A percentile compares a stretch with the other conserved stretches of the same genome.
Evolutionary conservation across 352 stramenopile genomes (phyloP).

Genomic region (Peronospora belbahrii): DNA sequence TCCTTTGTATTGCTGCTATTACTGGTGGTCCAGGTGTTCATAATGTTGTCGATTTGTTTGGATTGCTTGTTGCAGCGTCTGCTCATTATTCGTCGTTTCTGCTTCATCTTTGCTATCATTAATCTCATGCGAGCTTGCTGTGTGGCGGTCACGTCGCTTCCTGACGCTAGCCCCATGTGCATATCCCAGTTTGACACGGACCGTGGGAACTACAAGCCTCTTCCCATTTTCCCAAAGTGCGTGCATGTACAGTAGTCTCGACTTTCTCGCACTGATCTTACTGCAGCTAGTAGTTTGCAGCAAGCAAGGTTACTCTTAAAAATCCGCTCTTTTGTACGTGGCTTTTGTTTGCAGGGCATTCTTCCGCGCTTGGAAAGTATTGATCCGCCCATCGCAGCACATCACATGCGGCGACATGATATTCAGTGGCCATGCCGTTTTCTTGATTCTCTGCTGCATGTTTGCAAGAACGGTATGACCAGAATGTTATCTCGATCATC

Average conservation of each 20-base stretch:
- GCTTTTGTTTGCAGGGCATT: constrained; percentile 44
- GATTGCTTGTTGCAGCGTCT: constrained; percentile 37
- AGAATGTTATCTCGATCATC: background rate
- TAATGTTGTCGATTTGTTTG: background rate
- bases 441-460: constrained; percentile 79
- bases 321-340: background rate
- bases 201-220: constrained; percentile 68
- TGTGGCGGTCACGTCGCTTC: constrained; percentile 79
- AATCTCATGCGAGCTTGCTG: constrained; percentile 83
- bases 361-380: constrained; percentile 71
- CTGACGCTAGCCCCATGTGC: constrained; percentile 80
- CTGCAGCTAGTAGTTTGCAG: constrained; percentile 21
- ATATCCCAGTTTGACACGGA: constrained; percentile 75
- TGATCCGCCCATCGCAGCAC: constrained; percentile 74
- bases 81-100: constrained; percentile 78
- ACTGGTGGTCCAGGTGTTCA: background rate
- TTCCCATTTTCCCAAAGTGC: constrained; percentile 84
- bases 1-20: background rate
- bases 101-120: constrained; percentile 78
- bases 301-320: background rate
- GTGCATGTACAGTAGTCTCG: constrained; percentile 5
- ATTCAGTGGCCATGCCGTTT: constrained; percentile 83
- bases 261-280: no score
- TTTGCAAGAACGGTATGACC: constrained; percentile 60
- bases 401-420: constrained; percentile 88